Evolutionary conservation across 1,284 basidiomycete genomes (phyloP), one percentile per base, ranked within the genome.

Genomic region (Porogramme epimiltina): DNA sequence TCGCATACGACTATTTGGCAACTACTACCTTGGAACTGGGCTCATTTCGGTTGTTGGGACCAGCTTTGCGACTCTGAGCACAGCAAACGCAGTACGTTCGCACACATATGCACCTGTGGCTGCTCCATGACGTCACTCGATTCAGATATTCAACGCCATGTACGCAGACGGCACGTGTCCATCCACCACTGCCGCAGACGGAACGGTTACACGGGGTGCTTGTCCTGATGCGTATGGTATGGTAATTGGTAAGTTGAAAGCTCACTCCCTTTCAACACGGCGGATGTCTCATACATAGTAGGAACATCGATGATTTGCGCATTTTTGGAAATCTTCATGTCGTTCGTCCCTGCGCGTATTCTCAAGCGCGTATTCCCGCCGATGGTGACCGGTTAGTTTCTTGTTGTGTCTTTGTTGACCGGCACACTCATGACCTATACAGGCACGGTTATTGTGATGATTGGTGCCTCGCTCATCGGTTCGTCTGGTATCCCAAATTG

Each of bases 1-100:
- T 3, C 76, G 83, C 4, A 64, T 89, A 24, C 78, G 70, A 42
- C 72, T 92, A 1, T 85, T 80, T 55, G 70, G 74, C 20, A 73
- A 79, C 4, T 85, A 87, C 58, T 84, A 85, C 57, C 74, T 91
- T 31, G 89, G 89, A 3, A 91, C 89, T 6, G 92, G 93, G 0
- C 69, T 94, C 19, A 76, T 94, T 47, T 85, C 84, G 4, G 90
- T 94, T 2, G 90, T 93, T n/a, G 91, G 91, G 9, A 94, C 91
- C 0, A 88, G 85, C 62, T 94, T 94, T 64, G 80, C 91, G 6
- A 92, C 89, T 0, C 73, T 94, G 15, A 86, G 84, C 41, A 91
- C 89, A 2, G 89, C 87, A 1, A 80, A 81, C 58, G 76, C 85
- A 0, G 85, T 88, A 59, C 11, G 80, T 73, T 1, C 18, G 6